Base-by-base conservation (phyloP, 164 flowering plant genomes). In the Umbellularia californica region DNA sequence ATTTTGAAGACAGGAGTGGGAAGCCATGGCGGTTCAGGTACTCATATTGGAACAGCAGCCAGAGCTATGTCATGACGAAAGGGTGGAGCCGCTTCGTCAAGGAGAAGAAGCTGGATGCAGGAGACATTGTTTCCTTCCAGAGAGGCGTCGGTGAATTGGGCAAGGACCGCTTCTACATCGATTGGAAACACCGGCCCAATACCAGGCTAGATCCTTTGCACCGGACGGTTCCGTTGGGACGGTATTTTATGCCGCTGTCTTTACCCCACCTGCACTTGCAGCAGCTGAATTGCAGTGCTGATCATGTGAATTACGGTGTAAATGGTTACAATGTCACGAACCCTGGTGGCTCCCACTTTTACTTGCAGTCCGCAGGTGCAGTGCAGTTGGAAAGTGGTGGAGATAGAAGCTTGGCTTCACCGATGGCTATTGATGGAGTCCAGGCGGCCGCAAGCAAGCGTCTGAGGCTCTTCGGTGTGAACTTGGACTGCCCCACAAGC, bases 21-120 rank as follows among this genome's bases (percentile, higher is more conserved):
- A 92, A 91, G 83, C 82, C 89, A 2, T 95, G 98, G 98, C 68
- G 97, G 30, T 95, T 95, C 79, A 78, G 97, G 11, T 95, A 95
- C 80, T 95, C 98, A 3, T 95, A 95, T 77, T 95, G 98, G 98
- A 92, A 92, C 76, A 95, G 98, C 79, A 91, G 97, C 86, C 98
- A 95, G 83, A 95, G 98, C 87, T 95, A 95, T 73, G 98, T 95
- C 19, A 92, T 95, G 95, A 95, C 98, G 41, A 95, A 95, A 82
- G 98, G 98, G 2, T 95, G 98, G 98, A 91, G 94, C 82, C 83
- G 98, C 6, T 95, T 95, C 65, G 98, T 95, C 14, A 92, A 95
- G 82, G 98, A 95, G 82, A 95, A 95, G 83, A 88, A 87, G 84
- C 93, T 95, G 3, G 91, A 91, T 69, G 93, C 98, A 0, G 98